A percentile compares a stretch with the other conserved stretches of the same genome.
Evolutionary conservation across 805 yeast genomes (phyloP).

Genomic region (Saccharomycopsis microspora): DNA sequence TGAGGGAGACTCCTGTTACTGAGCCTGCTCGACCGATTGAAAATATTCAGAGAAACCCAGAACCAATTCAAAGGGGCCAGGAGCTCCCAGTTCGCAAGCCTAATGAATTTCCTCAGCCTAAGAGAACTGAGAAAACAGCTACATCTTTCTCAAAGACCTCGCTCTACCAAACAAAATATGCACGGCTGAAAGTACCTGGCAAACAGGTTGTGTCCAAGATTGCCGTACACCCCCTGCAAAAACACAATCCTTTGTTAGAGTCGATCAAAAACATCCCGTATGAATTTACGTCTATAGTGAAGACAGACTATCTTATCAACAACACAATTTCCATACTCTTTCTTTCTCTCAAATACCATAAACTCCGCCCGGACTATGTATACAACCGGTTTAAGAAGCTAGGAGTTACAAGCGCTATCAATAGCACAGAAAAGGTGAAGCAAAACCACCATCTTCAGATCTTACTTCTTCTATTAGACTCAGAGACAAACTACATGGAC

Average conservation of each 20-base stretch:
- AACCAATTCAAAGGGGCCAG: no score
- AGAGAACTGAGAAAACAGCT: neutral
- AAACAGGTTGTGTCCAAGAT: conserved; percentile 17
- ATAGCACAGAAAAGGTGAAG: neutral
- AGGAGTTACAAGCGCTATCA: neutral
- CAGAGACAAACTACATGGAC: conserved; percentile 34
- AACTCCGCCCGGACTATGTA: conserved; percentile 65
- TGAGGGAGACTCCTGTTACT: neutral
- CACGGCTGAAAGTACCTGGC: conserved; percentile 7
- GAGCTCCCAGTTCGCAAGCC: no score
- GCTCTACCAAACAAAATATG: conserved; percentile 6
- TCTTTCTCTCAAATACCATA: conserved; percentile 60
- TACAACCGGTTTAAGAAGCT: conserved; percentile 38
- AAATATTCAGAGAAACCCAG: neutral
- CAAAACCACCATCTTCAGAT: conserved; percentile 1
- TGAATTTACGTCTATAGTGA: conserved; percentile 38
- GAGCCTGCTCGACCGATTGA: neutral
- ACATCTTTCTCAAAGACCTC: conserved; percentile 13
- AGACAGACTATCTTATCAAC: conserved; percentile 56
- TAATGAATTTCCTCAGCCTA: no score
- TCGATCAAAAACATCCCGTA: conserved; percentile 39
- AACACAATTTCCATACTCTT: conserved; percentile 46
- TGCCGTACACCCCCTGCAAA: conserved; percentile 47
- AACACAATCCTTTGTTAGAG: conserved; percentile 59
- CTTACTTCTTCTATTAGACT: conserved; percentile 10